Evolutionary conservation across 2,329 filamentous ascomycete genomes (phyloP), one percentile per base, ranked within the genome.

Genomic region (Colletotrichum zoysiae): DNA sequence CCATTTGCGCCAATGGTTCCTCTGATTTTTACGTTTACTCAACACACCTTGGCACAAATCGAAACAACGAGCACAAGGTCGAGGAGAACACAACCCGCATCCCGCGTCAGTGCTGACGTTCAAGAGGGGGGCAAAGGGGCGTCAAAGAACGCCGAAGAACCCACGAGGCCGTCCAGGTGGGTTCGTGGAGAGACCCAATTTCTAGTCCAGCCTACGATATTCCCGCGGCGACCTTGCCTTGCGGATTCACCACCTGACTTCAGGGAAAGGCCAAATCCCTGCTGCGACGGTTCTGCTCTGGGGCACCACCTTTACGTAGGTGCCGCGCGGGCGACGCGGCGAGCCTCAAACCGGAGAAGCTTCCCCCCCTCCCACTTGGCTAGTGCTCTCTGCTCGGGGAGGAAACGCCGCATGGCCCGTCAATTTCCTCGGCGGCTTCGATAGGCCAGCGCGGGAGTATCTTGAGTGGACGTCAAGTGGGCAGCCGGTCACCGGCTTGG

Each of bases 21-120:
- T 61, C 58, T 35, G 18, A 62, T 35, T 38, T 61, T 26, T 38
- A n/a, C 26, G 26, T 65, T 46, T 65, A 44, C 18, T 38, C 26
- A 46, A 65, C 40, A 23, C 38, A 65, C n/a, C 51, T 56, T 46
- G 26, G 38, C 38, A 38, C 3, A 65, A 64, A 14, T 42, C 30
- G 12, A 42, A 42, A 40, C 18, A 46, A 8, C 61, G 35, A 64
- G 60, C 30, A 48, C 48, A 48, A 63, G 35, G 33, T 38, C 35
- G 23, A n/a, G 44, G 44, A 23, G 61, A 33, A 33, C 35, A 30
- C 20, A 64, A 33, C 40, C 23, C 57, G 40, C 23, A 59, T 44
- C 40, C 38, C 23, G 23, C 5, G 55, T 20, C 35, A 57, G 35
- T 26, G n/a, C 35, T 26, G 55, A 57, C 20, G 33, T 57, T 40